Conservation (phyloP, 176 grass and related monocot genomes). For the Carex kokanica region DNA sequence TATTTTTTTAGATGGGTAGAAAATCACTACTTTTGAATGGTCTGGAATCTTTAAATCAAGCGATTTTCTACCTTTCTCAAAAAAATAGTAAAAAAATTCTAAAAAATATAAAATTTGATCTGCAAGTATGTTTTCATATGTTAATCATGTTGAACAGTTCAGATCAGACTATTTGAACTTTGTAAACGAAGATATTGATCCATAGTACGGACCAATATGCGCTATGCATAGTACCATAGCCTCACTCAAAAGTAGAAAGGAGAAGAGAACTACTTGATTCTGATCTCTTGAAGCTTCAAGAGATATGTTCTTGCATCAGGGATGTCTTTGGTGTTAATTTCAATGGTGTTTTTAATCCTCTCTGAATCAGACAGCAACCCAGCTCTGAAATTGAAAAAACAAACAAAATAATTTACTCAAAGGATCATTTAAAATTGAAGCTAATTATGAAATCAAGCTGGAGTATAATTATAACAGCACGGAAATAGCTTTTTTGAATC, state of each 20-base stretch:
- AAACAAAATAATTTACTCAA: not conserved
- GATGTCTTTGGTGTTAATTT: conserved; percentile 60
- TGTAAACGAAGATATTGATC: no score
- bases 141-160: no score
- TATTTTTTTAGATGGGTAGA: no score
- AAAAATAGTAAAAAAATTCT: no score
- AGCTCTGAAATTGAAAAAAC: conserved; percentile 53
- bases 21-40: no score
- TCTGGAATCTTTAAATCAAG: no score
- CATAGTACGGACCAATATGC: no score
- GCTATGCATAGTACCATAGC: no score
- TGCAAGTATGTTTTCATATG: no score
- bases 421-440: not conserved
- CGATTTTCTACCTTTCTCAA: no score
- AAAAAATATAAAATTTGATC: no score
- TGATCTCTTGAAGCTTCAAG: conserved; percentile 72
- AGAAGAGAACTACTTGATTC: conserved; percentile 54
- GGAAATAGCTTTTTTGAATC: not conserved
- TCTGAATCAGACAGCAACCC: conserved; percentile 68
- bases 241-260: not conserved
- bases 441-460: conserved; percentile 6
- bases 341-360: conserved; percentile 72
- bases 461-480: not conserved
- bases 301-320: conserved; percentile 92
- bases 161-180: no score